Conservation (phyloP, 805 yeast species). For the Teunomyces lycoperdinae region DNA sequence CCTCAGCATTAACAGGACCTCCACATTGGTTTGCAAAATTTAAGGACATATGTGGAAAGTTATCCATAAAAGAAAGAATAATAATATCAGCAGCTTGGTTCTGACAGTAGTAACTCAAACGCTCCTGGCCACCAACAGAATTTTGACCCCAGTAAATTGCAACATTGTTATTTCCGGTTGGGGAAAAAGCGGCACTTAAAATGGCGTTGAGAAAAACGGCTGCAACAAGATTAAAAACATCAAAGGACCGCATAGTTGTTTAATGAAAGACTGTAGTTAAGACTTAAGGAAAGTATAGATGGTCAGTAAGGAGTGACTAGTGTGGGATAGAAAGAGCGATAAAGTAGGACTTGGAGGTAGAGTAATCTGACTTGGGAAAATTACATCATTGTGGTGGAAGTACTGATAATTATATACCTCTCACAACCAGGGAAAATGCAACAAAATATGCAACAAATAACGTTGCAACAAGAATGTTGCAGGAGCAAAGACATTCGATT, state of each 20-base stretch:
- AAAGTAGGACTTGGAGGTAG: background rate
- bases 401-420: background rate
- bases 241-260: slow-evolving; percentile 5
- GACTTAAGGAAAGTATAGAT: slow-evolving; percentile 1
- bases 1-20: slow-evolving; percentile 11
- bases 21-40: slow-evolving; percentile 15
- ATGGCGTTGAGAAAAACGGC: slow-evolving; percentile 6
- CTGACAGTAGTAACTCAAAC: slow-evolving; percentile 13
- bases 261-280: slow-evolving; percentile 2
- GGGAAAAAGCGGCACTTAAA: slow-evolving; percentile 9
- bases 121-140: slow-evolving; percentile 11
- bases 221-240: slow-evolving; percentile 6
- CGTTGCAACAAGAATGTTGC: background rate
- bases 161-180: slow-evolving; percentile 10
- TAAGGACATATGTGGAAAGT: slow-evolving; percentile 10
- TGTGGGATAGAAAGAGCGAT: background rate
- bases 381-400: background rate
- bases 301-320: slow-evolving; percentile 2
- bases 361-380: background rate
- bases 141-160: slow-evolving; percentile 20
- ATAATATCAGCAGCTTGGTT: slow-evolving; percentile 11
- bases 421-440: background rate
- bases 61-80: slow-evolving; percentile 11
- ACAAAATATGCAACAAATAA: background rate
- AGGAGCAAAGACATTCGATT: background rate